Evolutionary conservation across 768 basidiomycete species (phyloP), one percentile per base, ranked within the genome.

Genomic region (Psilocybe azurescens): DNA sequence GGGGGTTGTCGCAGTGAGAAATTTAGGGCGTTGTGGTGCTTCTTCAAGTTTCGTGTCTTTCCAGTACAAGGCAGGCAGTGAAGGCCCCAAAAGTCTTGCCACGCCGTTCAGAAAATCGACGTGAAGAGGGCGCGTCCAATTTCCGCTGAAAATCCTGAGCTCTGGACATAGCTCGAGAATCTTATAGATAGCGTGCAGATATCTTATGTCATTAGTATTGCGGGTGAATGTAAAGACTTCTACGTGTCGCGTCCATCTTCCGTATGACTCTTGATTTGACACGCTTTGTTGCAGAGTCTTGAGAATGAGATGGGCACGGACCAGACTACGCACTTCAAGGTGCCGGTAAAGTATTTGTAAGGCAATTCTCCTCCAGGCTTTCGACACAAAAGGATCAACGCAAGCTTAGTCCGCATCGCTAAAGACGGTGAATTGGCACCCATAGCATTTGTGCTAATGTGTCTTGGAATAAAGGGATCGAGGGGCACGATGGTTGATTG

Each of bases 321-420:
- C 63, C 13, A 81, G 78, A 70, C 83, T 84, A 48, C 79, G 74
- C 46, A 84, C 78, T 38, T 75, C 75, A 47, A 84, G 63, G 64
- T 84, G 78, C 60, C 78, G 73, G 65, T 83, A 86, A 33, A 83
- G 72, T 14, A 84, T 69, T 55, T 76, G 78, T 32, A 79, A 56
- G 2, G 81, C 75, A 41, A 83, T 67, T 33, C 67, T 64, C 56
- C 82, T 75, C 84, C 84, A 86, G 11, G 76, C 71, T 48, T 75
- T 78, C 68, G 77, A 83, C 14, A 85, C 83, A 52, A 77, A 52
- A 77, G 74, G 38, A 83, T 81, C 16, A 86, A 73, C 7, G 77
- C 74, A 61, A 82, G 79, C 67, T 85, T 86, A 10, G 84, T 84
- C 56, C 76, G 76, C 72, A 78, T 73, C n/a, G 83, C 74, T 11